Percentiles rank a stretch among this genome's conserved stretches.
Evolutionary conservation across 2,329 filamentous ascomycete genomes (phyloP).

Genomic region (Bisporella sp.): DNA sequence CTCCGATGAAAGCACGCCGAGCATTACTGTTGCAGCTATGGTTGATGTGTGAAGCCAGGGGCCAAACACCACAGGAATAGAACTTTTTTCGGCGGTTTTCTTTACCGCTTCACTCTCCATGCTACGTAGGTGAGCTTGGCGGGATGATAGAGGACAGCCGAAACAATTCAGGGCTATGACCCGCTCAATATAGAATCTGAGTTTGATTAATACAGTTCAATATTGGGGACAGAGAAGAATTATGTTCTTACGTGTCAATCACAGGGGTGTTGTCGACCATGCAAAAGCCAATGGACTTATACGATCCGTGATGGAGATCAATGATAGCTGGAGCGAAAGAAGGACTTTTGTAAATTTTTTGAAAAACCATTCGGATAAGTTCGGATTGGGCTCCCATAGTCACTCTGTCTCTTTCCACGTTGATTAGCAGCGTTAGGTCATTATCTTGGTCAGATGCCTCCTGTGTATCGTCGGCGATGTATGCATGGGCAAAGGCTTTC

Average conservation of each 20-base stretch:
- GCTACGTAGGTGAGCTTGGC: constrained; percentile 16
- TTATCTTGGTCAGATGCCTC: constrained; percentile 11
- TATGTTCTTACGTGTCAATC: constrained; percentile 36
- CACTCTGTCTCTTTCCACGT: constrained; percentile 26
- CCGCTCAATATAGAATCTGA: constrained; percentile 38
- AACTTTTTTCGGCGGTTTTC: constrained; percentile 1
- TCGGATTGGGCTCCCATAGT: constrained; percentile 33
- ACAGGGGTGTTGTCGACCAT: constrained; percentile 32
- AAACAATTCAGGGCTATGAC: constrained; percentile 39
- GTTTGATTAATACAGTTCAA: neutral
- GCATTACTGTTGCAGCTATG: constrained; percentile 44
- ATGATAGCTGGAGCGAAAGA: constrained; percentile 27
- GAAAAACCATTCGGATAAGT: constrained; percentile 34
- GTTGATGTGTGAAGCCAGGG: constrained; percentile 42
- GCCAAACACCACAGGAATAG: constrained; percentile 39
- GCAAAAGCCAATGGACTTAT: constrained; percentile 23
- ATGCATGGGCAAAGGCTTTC: constrained; percentile 43
- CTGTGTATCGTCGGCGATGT: constrained; percentile 1
- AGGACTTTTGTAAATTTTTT: constrained; percentile 39
- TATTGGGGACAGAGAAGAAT: neutral
- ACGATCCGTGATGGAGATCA: constrained; percentile 35
- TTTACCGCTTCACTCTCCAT: neutral
- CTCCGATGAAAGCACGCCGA: constrained; percentile 43
- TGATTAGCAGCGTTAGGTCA: constrained; percentile 30
- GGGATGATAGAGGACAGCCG: constrained; percentile 25